Percentiles rank a stretch among this genome's conserved stretches.
Evolutionary conservation across 108 stramenopile species (phyloP).

Genomic region (Parietichytrium sp.): DNA sequence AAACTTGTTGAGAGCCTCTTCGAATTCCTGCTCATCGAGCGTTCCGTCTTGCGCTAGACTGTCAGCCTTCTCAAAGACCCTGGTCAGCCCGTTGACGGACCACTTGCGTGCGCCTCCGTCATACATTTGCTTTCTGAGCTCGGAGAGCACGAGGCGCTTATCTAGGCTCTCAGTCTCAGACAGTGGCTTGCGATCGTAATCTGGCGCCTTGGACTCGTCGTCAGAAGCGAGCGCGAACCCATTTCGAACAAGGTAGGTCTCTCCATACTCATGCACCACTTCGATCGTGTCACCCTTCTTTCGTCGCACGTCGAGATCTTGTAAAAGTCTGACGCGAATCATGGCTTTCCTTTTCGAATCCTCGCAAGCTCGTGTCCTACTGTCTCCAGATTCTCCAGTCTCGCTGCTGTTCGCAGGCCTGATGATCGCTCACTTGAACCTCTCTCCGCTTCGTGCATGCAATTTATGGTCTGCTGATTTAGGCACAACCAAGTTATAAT

Average conservation of each 20-base stretch:
- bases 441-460: too few relatives aligned
- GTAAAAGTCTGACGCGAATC: background rate
- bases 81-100: background rate
- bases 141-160: background rate
- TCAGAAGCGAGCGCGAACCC: background rate
- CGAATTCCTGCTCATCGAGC: background rate
- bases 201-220: background rate
- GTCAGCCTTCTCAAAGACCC: background rate
- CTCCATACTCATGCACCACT: background rate
- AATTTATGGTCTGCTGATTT: too few relatives aligned
- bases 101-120: background rate
- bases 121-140: constrained; percentile 30
- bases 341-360: too few relatives aligned
- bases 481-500: too few relatives aligned
- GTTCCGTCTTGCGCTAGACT: background rate
- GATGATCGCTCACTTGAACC: too few relatives aligned
- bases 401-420: too few relatives aligned
- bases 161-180: background rate
- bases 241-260: background rate
- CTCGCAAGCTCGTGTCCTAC: too few relatives aligned
- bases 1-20: constrained; percentile 26
- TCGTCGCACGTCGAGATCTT: constrained; percentile 11
- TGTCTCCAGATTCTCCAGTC: too few relatives aligned
- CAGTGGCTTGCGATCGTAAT: background rate
- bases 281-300: background rate